A percentile compares a stretch with the other conserved stretches of the same genome.
Evolutionary conservation across 2,329 filamentous ascomycete genomes (phyloP).

Genomic region (Fusarium illudens): DNA sequence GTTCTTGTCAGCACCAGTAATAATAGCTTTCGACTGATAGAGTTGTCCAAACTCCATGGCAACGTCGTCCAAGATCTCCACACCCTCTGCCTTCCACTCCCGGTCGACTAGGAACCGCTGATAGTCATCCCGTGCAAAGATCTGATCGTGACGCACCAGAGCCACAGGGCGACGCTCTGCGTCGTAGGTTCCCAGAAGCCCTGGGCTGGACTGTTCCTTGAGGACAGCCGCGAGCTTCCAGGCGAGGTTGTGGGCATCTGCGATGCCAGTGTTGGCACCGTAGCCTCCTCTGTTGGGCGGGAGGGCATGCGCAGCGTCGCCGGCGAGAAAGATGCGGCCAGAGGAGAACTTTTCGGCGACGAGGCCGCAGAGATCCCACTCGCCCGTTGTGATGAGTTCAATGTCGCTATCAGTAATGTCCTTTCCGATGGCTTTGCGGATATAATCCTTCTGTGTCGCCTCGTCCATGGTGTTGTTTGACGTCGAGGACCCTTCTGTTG

Average conservation of each 20-base stretch:
- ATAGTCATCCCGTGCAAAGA: constrained; percentile 37
- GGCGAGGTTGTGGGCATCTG: constrained; percentile 53
- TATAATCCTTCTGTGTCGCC: constrained; percentile 6
- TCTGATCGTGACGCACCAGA: constrained; percentile 36
- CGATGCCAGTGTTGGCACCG: constrained; percentile 47
- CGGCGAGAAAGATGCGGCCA: constrained; percentile 45
- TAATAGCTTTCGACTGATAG: constrained; percentile 5
- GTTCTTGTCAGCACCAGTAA: not conserved
- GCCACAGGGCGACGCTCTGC: constrained; percentile 50
- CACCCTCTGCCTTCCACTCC: constrained; percentile 12
- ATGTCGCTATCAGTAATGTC: constrained; percentile 22
- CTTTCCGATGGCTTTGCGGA: constrained; percentile 23
- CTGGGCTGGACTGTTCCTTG: constrained; percentile 22
- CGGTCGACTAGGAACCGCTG: constrained; percentile 3
- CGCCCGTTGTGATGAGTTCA: constrained; percentile 27
- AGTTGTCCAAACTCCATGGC: constrained; percentile 28
- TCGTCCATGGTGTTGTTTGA: constrained; percentile 6
- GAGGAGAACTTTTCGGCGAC: constrained; percentile 42
- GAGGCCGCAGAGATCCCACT: constrained; percentile 38
- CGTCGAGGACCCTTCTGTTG: not conserved
- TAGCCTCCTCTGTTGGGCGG: constrained; percentile 47
- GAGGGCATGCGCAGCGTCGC: constrained; percentile 48
- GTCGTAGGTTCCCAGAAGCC: constrained; percentile 50
- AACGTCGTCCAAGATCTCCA: constrained; percentile 15
- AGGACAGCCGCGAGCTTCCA: constrained; percentile 53